Percentiles rank a stretch among this genome's conserved stretches.
Evolutionary conservation across 805 yeast species (phyloP).

Genomic region (Debaryomyces castellii): DNA sequence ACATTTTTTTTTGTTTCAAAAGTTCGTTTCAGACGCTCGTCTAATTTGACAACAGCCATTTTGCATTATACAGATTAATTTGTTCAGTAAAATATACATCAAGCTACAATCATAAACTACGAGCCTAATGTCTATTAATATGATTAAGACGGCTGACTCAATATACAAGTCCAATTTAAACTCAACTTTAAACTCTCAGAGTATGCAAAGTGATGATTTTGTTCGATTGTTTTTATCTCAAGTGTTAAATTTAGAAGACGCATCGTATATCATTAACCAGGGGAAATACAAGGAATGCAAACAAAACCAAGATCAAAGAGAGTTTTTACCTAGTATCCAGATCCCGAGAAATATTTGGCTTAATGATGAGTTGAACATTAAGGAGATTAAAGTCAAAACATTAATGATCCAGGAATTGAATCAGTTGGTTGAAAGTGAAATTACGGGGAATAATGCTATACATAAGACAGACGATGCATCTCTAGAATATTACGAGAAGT

Average conservation of each 20-base stretch:
- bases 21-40: not conserved
- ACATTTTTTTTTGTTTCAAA: no score
- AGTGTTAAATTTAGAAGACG: conserved; percentile 21
- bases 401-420: conserved; percentile 33
- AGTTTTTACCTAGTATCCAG: conserved; percentile 31
- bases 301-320: conserved; percentile 8
- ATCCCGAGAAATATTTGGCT: conserved; percentile 41
- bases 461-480: conserved; percentile 21
- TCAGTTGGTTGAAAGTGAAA: conserved; percentile 24
- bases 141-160: not conserved
- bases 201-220: conserved; percentile 23
- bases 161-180: conserved; percentile 19
- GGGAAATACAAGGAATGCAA: not conserved
- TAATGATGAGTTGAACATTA: conserved; percentile 26
- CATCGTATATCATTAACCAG: not conserved
- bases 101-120: no score
- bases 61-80: not conserved
- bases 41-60: not conserved
- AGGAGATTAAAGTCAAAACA: conserved; percentile 31
- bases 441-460: conserved; percentile 7
- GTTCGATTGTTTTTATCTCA: conserved; percentile 24
- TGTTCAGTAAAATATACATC: no score
- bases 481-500: conserved; percentile 28
- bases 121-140: conserved; percentile 1
- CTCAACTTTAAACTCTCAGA: conserved; percentile 14